Evolutionary conservation across 169 alveolate genomes (phyloP), one percentile per base, ranked within the genome.

Genomic region (Plasmodium falciparum): DNA sequence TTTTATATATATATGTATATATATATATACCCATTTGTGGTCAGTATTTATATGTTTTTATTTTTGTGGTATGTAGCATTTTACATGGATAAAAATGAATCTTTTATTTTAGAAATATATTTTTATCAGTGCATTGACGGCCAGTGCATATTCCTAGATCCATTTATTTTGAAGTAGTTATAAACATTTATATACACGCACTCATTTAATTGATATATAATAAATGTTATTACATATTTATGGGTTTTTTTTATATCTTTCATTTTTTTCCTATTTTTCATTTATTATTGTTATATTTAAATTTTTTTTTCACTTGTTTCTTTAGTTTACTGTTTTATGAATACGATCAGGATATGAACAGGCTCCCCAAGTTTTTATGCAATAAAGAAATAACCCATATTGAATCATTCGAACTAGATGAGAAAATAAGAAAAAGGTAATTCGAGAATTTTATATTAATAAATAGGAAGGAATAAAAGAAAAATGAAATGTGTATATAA

Each of bases 81-180:
- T 33, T 33, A 33, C 9, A 33, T 33, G 6, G 45, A 33, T 33
- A 33, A 33, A 33, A 33, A 33, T 33, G 4, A 33, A 33, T 33
- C 6, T 33, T 33, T 74, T 12, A 22, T 65, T 24, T 29, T 47
- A 80, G 90, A 80, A 71, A 67, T 61, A 39, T 80, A 80, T 45
- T 80, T 80, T 52, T 80, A 80, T 61, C 90, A 80, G 29, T 67
- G 83, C 22, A 69, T 80, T 15, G 90, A 80, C 45, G 90, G 90
- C 0, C 90, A 80, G 39, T 80, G 90, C 9, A 80, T 80, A 52
- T 80, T 43, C 72, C 72, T 80, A 26, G 90, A 80, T 52, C 90
- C 90, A 13, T 80, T 80, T 43, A 69, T 80, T 33, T 69, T 80
- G 39, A 80, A 80, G 90, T 78, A 66, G 12, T 22, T 9, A n/a